Base-by-base conservation (phyloP, 176 grass and related monocot species). In the Poa annua region DNA sequence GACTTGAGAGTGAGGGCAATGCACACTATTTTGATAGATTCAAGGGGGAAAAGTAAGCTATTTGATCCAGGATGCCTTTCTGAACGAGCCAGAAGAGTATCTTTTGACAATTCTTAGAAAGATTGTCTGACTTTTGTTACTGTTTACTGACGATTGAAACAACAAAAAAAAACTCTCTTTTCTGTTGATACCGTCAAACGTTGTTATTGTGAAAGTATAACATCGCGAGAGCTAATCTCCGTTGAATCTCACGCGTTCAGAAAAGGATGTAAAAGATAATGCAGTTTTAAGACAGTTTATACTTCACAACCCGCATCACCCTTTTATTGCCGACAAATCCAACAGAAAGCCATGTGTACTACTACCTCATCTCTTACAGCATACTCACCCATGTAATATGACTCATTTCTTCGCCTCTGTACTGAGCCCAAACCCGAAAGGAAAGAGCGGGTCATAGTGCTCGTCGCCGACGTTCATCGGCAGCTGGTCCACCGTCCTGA, bases 381-480 rank as follows among this genome's bases (percentile, higher is more conserved):
- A 9, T 14, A 42, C 11, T 73, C 44, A 2, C 33, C 65, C 3
- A 11, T 32, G 7, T 16, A 7, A 17, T 32, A 6, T 39, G 2
- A 11, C 74, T 81, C 65, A 94, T 12, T 81, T 83, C 29, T 2
- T 19, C 10, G 69, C 26, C 62, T 84, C 35, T 7, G 96, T 95
- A 64, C 85, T 95, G 55, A 98, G 80, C 21, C 96, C 96, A 33
- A 83, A 93, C 0, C 92, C 96, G 50, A 98, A 93, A 2, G 90
- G 92, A 51, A 95, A 98, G 8, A 98, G 61, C 32, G 96, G 96
- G 80, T 98, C 88, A 41, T 98, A 98, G 48, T 93, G 71, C 63
- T 53, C 25, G 80, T 98, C 95, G 6, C 95, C 95, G 3, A 86
- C 86, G 75, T 93, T 98, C 95, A 98, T 98, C 41, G 96, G 96